A percentile compares a stretch with the other conserved stretches of the same genome.
phyloP scores from a whole-genome alignment of 345 rosid species.

The Gossypium sturtianum region DNA sequence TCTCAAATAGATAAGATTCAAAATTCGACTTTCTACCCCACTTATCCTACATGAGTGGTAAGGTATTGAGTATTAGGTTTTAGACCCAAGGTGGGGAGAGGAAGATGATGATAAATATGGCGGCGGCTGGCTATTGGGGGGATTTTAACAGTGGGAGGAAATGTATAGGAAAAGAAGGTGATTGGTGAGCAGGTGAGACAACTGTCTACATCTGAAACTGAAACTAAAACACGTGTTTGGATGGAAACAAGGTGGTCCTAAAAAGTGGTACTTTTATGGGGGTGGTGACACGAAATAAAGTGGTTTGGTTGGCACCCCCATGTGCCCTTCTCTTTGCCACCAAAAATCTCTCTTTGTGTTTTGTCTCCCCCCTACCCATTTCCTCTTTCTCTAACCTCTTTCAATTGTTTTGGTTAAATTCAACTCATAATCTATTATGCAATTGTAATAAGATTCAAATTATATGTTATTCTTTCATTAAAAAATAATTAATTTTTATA shows the following conservation, averaged over 20 bases:
- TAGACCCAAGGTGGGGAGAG: too few species aligned
- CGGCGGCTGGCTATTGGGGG: constrained; percentile 18
- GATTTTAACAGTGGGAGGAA: neutral
- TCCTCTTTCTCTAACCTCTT: neutral
- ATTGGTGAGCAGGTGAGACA: constrained; percentile 19
- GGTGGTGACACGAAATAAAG: constrained; percentile 24
- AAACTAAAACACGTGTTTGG: constrained; percentile 29
- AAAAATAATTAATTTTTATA: too few species aligned
- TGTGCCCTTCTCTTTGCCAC: constrained; percentile 34
- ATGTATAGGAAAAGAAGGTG: neutral
- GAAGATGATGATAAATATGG: constrained; percentile 7
- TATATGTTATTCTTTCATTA: too few species aligned
- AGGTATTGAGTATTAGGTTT: too few species aligned
- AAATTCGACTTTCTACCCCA: too few species aligned
- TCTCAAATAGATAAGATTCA: too few species aligned
- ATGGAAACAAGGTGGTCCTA: constrained; percentile 33
- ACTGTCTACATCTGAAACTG: neutral
- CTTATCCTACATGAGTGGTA: too few species aligned
- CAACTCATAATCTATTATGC: too few species aligned
- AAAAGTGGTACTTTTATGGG: constrained; percentile 1
- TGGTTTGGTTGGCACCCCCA: constrained; percentile 31
- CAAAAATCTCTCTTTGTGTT: constrained; percentile 15
- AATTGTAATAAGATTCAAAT: too few species aligned
- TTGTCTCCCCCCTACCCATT: neutral
- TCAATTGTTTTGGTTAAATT: neutral